Conservation (phyloP, 2,329 filamentous ascomycete genomes). For the Corynespora cassiicola region DNA sequence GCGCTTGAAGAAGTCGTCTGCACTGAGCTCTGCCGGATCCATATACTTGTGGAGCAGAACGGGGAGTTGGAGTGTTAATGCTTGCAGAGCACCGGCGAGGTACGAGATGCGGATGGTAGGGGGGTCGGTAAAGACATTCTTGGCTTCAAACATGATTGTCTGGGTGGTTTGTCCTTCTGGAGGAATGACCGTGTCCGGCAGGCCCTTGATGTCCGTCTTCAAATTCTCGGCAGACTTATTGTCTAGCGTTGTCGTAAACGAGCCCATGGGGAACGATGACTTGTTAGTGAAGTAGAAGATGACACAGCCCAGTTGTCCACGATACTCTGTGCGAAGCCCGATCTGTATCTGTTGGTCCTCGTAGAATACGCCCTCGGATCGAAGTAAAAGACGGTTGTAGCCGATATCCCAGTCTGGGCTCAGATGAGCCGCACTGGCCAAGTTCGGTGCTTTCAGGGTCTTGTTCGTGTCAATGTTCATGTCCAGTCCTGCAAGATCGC, state of each 20-base stretch:
- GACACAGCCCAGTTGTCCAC: constrained; percentile 91
- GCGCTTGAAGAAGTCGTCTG: constrained; percentile 97
- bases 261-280: constrained; percentile 81
- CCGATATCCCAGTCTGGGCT: constrained; percentile 95
- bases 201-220: constrained; percentile 84
- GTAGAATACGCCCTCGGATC: constrained; percentile 86
- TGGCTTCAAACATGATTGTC: constrained; percentile 92
- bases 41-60: constrained; percentile 94
- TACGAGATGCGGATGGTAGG: constrained; percentile 96
- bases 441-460: constrained; percentile 74
- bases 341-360: constrained; percentile 95
- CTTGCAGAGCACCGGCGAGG: constrained; percentile 90
- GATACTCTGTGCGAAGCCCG: constrained; percentile 90
- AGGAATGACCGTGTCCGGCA: constrained; percentile 82
- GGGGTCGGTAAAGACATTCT: constrained; percentile 78
- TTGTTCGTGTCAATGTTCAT: constrained; percentile 68
- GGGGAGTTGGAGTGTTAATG: constrained; percentile 87
- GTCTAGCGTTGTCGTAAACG: constrained; percentile 93
- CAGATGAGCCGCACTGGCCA: constrained; percentile 89
- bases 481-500: constrained; percentile 78
- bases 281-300: constrained; percentile 98
- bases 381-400: constrained; percentile 81
- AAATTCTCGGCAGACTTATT: constrained; percentile 71
- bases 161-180: constrained; percentile 84
- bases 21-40: constrained; percentile 84